Percentiles rank a stretch among this genome's conserved stretches.
These are phyloP conservation scores for Solanum ossicruentum DNA, from an alignment of 257 asterid genomes.

Conservation along the genomic window DNA sequence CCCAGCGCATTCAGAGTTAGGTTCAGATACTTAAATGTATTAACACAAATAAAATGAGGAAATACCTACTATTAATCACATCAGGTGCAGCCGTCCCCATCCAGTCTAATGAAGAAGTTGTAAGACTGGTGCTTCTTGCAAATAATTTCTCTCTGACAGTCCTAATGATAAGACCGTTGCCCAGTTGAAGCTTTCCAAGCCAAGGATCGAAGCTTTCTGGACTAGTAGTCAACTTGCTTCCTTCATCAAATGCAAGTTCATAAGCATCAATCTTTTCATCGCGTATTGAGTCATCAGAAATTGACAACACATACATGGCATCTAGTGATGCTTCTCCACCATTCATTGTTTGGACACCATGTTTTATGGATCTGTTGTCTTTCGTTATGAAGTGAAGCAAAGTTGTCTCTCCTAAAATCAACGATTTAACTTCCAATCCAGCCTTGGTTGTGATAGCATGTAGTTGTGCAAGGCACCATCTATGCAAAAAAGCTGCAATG, in stretches of 20 bases:
- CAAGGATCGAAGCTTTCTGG: constrained; percentile 37
- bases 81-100: constrained; percentile 81
- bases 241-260: constrained; percentile 53
- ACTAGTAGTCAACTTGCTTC: constrained; percentile 8
- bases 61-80: constrained; percentile 67
- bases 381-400: constrained; percentile 59
- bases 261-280: constrained; percentile 31
- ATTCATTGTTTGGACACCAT: constrained; percentile 31
- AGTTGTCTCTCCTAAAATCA: constrained; percentile 61
- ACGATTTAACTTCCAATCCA: constrained; percentile 34
- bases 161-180: constrained; percentile 36
- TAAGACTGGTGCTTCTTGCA: constrained; percentile 18
- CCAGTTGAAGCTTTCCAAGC: constrained; percentile 56
- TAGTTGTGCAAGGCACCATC: constrained; percentile 73
- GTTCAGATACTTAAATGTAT: neutral
- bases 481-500: constrained; percentile 40
- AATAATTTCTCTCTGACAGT: constrained; percentile 20
- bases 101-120: constrained; percentile 72
- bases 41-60: neutral
- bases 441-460: constrained; percentile 33
- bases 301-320: constrained; percentile 50
- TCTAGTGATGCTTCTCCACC: constrained; percentile 53
- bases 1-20: neutral
- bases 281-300: constrained; percentile 35
- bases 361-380: constrained; percentile 22